Base-by-base conservation (phyloP, 2,329 filamentous ascomycete species). In the Hypoxylon sp. region DNA sequence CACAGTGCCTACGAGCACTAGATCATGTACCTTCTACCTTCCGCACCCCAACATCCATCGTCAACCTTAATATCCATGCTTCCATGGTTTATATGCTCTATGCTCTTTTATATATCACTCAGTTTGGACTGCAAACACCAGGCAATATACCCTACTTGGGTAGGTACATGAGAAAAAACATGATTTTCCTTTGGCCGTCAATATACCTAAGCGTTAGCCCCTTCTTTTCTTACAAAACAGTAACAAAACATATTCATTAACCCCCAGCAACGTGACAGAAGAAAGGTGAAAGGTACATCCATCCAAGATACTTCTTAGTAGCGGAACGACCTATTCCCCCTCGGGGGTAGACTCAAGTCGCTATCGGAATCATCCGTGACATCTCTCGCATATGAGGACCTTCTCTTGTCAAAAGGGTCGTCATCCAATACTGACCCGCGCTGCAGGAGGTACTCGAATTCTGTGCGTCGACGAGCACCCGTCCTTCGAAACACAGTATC, bases 341-440 rank as follows among this genome's bases (percentile, higher is more conserved):
- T 65, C 39, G 34, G 55, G 8, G 46, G 22, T 22, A 55, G 46
- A 48, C 51, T 62, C 20, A 39, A 47, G 2, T 62, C 64, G 15
- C 58, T 62, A 13, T 62, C 64, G 26, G 58, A 67, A n/a, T n/a
- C 55, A 37, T 67, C 61, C 50, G 51, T 47, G 11, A 55, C n/a
- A n/a, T 62, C 41, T 37, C 60, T 46, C 5, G 48, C 37, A n/a
- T 62, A 39, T 5, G 48, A 46, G 11, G 37, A 20, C 15, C n/a
- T 49, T 5, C 62, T 48, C 10, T 49, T 46, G 22, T 54, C 59
- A 51, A 72, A 73, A 19, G 71, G 69, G 24, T 73, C 72, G 1
- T 65, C 70, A 8, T 64, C 62, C 10, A 73, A 7, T 4, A 73
- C 58, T 4, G 71, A 72, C 43, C 71, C 71, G 26, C 55, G 64